phyloP scores from a whole-genome alignment of 2,329 filamentous ascomycete species.

The Zasmidium angulare region DNA sequence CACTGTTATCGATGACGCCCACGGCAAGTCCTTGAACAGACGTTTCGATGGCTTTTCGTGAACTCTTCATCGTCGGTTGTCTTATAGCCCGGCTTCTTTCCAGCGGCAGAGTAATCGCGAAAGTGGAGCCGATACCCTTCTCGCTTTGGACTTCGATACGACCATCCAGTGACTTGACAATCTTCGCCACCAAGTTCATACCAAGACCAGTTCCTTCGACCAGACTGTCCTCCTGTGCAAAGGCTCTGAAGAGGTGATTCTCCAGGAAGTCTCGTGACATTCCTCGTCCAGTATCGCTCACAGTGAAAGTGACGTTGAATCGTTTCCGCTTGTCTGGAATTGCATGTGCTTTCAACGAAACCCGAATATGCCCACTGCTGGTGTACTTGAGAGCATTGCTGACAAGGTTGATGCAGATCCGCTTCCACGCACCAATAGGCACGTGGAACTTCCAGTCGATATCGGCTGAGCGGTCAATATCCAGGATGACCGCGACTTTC shows the following conservation, averaged over 20 bases:
- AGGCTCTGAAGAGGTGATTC: constrained; percentile 62
- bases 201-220: constrained; percentile 65
- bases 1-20: constrained; percentile 21
- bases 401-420: constrained; percentile 49
- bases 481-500: constrained; percentile 49
- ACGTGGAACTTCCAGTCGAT: constrained; percentile 45
- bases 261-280: constrained; percentile 64
- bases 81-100: constrained; percentile 17
- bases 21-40: constrained; percentile 15
- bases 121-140: constrained; percentile 23
- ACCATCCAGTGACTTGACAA: constrained; percentile 61
- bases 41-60: constrained; percentile 7
- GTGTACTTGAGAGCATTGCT: constrained; percentile 53
- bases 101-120: constrained; percentile 23
- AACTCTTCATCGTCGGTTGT: constrained; percentile 1
- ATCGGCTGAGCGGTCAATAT: constrained; percentile 38
- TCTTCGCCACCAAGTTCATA: constrained; percentile 60
- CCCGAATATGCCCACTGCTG: constrained; percentile 40
- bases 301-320: constrained; percentile 32
- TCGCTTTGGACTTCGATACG: constrained; percentile 46
- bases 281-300: constrained; percentile 65
- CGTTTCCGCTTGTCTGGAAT: constrained; percentile 21
- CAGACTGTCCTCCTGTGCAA: constrained; percentile 63
- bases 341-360: constrained; percentile 28
- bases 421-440: constrained; percentile 47